These are phyloP conservation scores for Haematococcus lacustris DNA, from an alignment of 139 green algal species.

Conservation along the genomic window DNA sequence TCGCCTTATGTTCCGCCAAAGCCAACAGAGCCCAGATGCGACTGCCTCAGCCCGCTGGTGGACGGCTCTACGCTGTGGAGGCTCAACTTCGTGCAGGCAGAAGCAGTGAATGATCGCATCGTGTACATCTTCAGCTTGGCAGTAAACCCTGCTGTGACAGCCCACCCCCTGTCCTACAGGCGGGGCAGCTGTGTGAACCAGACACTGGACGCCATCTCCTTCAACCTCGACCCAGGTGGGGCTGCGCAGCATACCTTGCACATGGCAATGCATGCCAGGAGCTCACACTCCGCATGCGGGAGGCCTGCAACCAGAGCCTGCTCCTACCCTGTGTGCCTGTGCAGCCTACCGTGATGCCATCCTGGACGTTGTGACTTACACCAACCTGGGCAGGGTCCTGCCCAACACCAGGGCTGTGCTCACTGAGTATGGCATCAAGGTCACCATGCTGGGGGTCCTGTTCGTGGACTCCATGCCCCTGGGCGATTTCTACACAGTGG, in stretches of 20 bases:
- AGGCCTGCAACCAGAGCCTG: too few species aligned
- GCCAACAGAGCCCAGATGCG: constrained; percentile 12
- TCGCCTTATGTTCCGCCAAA: constrained; percentile 3
- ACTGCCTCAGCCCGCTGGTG: constrained; percentile 32
- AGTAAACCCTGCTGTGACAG: constrained; percentile 1
- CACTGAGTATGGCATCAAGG: constrained; percentile 4
- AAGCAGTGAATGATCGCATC: neutral
- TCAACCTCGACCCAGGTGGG: constrained; percentile 11
- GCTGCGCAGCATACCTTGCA: too few species aligned
- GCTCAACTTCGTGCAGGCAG: constrained; percentile 20
- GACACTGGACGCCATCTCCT: constrained; percentile 22
- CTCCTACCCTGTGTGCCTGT: too few species aligned
- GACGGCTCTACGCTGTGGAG: constrained; percentile 21
- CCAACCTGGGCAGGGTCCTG: neutral
- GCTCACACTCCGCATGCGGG: too few species aligned
- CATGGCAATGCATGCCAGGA: too few species aligned
- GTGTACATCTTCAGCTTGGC: constrained; percentile 8
- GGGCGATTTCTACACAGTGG: constrained; percentile 13
- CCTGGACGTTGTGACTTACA: neutral
- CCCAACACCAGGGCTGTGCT: neutral
- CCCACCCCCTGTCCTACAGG: constrained; percentile 12
- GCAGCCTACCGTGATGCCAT: neutral
- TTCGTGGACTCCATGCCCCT: constrained; percentile 6
- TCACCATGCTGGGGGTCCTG: constrained; percentile 1
- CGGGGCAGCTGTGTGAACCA: constrained; percentile 28